A percentile compares a stretch with the other conserved stretches of the same genome.
Conservation (phyloP, 163 green algal species). For the Trebouxia gelatinosa region DNA sequence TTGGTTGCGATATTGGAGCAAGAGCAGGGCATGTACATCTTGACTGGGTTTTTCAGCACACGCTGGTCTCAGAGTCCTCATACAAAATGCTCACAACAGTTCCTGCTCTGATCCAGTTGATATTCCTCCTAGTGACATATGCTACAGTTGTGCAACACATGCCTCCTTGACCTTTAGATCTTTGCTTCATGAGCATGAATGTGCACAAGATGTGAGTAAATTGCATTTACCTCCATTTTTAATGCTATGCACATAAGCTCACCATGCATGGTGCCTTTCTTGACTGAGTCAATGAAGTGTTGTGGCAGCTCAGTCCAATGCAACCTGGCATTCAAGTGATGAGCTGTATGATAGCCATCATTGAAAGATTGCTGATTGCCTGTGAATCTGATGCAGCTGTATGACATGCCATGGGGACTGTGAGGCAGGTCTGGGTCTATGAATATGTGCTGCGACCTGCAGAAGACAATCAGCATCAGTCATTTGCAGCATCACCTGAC, state of each 20-base stretch:
- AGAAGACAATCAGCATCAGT: too few relatives aligned
- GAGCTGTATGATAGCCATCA: constrained; percentile 77
- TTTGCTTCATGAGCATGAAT: neutral
- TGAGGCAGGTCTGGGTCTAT: constrained; percentile 56
- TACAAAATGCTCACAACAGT: neutral
- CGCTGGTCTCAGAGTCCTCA: neutral
- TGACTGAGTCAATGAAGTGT: constrained; percentile 52
- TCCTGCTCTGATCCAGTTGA: neutral
- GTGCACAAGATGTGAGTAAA: neutral
- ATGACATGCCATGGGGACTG: constrained; percentile 67
- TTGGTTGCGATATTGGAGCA: neutral
- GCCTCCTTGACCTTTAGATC: neutral
- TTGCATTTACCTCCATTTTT: neutral
- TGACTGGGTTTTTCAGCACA: neutral
- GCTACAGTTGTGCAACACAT: neutral
- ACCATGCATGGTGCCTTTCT: constrained; percentile 58
- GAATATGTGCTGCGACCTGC: constrained; percentile 88
- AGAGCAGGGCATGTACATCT: neutral
- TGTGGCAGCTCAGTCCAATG: constrained; percentile 82
- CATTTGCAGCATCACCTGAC: too few relatives aligned
- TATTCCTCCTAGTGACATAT: neutral
- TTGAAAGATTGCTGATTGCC: constrained; percentile 89
- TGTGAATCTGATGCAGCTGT: constrained; percentile 75
- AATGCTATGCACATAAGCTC: neutral
- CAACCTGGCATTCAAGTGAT: constrained; percentile 81